Evolutionary conservation across 768 basidiomycete genomes (phyloP), one percentile per base, ranked within the genome.

Genomic region (Tulasnella sp.): DNA sequence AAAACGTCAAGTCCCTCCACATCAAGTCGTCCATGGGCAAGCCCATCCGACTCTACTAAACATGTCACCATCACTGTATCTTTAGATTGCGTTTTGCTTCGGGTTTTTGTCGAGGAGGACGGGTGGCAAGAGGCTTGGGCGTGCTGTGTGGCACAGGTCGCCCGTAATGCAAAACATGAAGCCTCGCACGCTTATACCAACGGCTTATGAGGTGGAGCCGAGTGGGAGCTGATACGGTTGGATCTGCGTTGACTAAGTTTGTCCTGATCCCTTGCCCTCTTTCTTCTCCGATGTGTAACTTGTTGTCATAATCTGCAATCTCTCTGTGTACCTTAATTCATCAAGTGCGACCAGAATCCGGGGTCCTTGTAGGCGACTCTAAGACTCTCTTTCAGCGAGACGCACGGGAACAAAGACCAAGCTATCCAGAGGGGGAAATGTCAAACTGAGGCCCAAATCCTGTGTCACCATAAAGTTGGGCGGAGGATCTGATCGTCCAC

Each of bases 11-110:
- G 88, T 97, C 95, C 75, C 88, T 99, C 81, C 95, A 98, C 89
- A 91, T 99, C 89, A 99, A 99, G 90, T 91, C 91, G 83, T 96
- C 97, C 83, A 99, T 99, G 98, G 97, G 97, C 89, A 98, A 97
- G 87, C 95, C 96, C 79, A 87, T 96, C 82, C 95, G 97, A 79
- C 88, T 99, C 81, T 99, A 92, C 92, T 98, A 88, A 88, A 81
- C 74, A 76, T 16, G 23, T 40, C 57, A 35, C 40, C 70, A 71
- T 4, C 37, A 67, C 61, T 67, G 61, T 67, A 67, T 67, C 61
- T 67, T 35, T 67, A 67, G 61, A 35, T 67, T 67, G 61, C 61
- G 20, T 67, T 67, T 67, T 26, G 29, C 61, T 75, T 78, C 78
- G 76, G 72, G 75, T 80, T 75, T 79, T 80, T 77, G 80, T 81